These are phyloP conservation scores for Tilletiopsis washingtonensis DNA, from an alignment of 1,284 basidiomycete genomes.

Conservation along the genomic window DNA sequence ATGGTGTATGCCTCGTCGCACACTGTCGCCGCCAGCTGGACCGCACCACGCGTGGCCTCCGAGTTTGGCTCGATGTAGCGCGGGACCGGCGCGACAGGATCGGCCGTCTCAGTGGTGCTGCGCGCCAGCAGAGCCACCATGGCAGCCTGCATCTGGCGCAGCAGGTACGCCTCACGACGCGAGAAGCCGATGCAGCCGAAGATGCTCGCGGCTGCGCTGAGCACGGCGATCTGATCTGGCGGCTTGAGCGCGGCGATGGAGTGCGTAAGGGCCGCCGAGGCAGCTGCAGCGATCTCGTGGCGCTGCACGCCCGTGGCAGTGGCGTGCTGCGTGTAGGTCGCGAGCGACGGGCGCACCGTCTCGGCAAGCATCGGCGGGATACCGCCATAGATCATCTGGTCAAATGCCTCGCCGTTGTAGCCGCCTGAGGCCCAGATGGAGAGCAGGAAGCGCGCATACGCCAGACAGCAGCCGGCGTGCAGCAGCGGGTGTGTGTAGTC, in stretches of 20 bases:
- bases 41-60: too few species aligned
- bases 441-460: conserved; percentile 40
- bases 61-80: background rate
- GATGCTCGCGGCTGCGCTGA: conserved; percentile 29
- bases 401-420: conserved; percentile 45
- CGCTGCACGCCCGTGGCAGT: conserved; percentile 27
- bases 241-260: conserved; percentile 35
- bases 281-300: conserved; percentile 37
- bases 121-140: conserved; percentile 26
- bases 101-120: background rate
- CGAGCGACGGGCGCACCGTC: conserved; percentile 17
- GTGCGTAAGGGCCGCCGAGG: conserved; percentile 27
- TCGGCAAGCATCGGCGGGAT: conserved; percentile 36
- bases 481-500: conserved; percentile 45
- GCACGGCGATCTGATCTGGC: conserved; percentile 35
- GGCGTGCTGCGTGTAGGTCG: conserved; percentile 26
- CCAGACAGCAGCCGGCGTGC: conserved; percentile 36
- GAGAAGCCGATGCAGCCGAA: conserved; percentile 39
- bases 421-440: conserved; percentile 42
- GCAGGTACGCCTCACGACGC: conserved; percentile 31
- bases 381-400: conserved; percentile 44
- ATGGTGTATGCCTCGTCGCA: background rate
- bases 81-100: too few species aligned
- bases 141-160: conserved; percentile 30
- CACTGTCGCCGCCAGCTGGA: background rate